Conservation (phyloP, 2,329 filamentous ascomycete genomes). For the Arthrobotrys conoides region DNA sequence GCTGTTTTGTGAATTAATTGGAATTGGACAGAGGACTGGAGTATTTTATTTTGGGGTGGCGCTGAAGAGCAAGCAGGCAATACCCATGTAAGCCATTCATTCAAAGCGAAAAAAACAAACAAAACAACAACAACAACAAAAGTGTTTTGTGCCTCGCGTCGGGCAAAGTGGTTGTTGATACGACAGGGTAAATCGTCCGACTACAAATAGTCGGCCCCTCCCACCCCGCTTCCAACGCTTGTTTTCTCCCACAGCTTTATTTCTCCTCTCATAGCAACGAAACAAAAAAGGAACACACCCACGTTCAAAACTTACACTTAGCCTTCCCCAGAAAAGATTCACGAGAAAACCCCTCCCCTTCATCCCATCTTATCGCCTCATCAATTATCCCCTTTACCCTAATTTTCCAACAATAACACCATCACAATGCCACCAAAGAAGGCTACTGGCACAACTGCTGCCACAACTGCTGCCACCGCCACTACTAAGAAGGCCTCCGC, state of each 20-base stretch:
- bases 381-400: not conserved
- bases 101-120: constrained; percentile 19
- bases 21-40: no score
- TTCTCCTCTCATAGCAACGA: constrained; percentile 18
- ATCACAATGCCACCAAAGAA: constrained; percentile 60
- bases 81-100: not conserved
- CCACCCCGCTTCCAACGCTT: constrained; percentile 56
- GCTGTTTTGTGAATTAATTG: not conserved
- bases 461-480: not conserved
- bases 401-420: constrained; percentile 1
- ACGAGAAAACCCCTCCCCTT: no score
- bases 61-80: no score
- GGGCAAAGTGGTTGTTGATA: constrained; percentile 41
- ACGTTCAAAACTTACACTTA: not conserved
- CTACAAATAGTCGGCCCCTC: constrained; percentile 61
- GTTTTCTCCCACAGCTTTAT: constrained; percentile 2
- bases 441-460: constrained; percentile 39
- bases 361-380: not conserved
- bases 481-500: constrained; percentile 53
- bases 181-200: constrained; percentile 33
- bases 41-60: no score
- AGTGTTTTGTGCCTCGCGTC: constrained; percentile 19
- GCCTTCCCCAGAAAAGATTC: no score
- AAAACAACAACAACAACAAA: constrained; percentile 33
- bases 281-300: not conserved